These are phyloP conservation scores for Punctularia strigosozonata DNA, from an alignment of 768 basidiomycete genomes.

Conservation along the genomic window DNA sequence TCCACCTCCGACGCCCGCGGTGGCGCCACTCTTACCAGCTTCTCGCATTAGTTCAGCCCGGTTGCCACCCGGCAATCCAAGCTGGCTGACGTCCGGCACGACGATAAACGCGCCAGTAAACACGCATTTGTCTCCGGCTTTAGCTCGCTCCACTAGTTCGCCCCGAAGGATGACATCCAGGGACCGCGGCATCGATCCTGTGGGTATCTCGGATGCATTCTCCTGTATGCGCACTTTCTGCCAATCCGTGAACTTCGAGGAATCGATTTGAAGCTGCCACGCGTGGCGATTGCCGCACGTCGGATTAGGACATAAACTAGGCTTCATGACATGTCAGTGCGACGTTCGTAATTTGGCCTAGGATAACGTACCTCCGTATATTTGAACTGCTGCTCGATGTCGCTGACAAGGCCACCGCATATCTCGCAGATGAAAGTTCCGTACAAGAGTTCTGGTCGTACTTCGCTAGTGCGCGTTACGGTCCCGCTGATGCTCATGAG, in stretches of 20 bases:
- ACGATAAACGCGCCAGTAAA: constrained; percentile 98
- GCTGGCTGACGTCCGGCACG: constrained; percentile 94
- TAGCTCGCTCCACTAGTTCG: constrained; percentile 96
- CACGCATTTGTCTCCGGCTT: constrained; percentile 97
- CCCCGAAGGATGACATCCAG: constrained; percentile 91
- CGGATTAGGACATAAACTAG: constrained; percentile 86
- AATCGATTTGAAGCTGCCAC: constrained; percentile 94
- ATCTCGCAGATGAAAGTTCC: constrained; percentile 91
- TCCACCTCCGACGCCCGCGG: constrained; percentile 54
- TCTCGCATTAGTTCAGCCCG: constrained; percentile 85
- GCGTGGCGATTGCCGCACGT: constrained; percentile 82
- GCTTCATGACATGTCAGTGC: constrained; percentile 31
- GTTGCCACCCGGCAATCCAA: constrained; percentile 91
- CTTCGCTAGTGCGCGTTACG: constrained; percentile 94
- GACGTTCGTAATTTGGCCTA: background rate
- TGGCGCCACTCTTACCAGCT: constrained; percentile 51
- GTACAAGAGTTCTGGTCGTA: constrained; percentile 86
- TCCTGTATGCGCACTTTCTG: constrained; percentile 99
- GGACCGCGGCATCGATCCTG: constrained; percentile 95
- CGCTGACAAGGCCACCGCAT: constrained; percentile 76
- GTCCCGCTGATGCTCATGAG: constrained; percentile 95
- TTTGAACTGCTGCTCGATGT: constrained; percentile 99
- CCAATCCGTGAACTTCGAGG: constrained; percentile 97
- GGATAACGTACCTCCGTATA: constrained; percentile 73
- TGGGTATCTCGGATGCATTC: constrained; percentile 97